A percentile compares a stretch with the other conserved stretches of the same genome.
phyloP scores from a whole-genome alignment of 176 grass and related monocot genomes.

The Zizania latifolia region DNA sequence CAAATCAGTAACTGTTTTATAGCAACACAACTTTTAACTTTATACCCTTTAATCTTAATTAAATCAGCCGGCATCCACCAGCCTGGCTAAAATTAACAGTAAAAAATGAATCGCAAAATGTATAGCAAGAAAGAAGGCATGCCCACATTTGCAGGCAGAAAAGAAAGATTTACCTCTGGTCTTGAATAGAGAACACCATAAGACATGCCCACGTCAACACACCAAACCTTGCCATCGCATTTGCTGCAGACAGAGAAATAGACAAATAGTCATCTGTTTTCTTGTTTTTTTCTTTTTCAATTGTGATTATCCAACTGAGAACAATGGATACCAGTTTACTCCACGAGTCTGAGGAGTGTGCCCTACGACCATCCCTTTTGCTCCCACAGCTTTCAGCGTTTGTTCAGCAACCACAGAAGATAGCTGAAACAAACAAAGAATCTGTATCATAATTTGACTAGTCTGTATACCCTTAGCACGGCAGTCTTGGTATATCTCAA shows the following conservation, averaged over 20 bases:
- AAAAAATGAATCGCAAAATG: not conserved
- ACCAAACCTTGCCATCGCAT: constrained; percentile 83
- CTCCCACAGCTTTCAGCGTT: constrained; percentile 63
- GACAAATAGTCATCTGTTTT: not conserved
- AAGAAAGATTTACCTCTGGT: constrained; percentile 62
- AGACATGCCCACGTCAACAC: constrained; percentile 95
- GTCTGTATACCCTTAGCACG: not conserved
- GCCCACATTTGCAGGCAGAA: not conserved
- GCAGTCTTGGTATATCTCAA: not conserved
- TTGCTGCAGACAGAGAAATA: constrained; percentile 48
- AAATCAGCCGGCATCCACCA: no score
- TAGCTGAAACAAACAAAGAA: constrained; percentile 50
- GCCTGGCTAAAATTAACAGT: no score
- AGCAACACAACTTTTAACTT: not conserved
- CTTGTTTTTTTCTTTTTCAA: not conserved
- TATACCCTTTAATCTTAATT: not conserved
- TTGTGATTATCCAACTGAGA: not conserved
- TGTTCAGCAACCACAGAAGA: constrained; percentile 65
- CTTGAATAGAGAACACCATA: constrained; percentile 76
- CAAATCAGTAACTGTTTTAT: not conserved
- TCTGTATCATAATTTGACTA: constrained; percentile 11
- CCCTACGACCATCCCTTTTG: constrained; percentile 89
- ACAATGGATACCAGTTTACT: constrained; percentile 59
- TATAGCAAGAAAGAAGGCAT: not conserved
- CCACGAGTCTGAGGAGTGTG: constrained; percentile 81